Evolutionary conservation across 805 yeast genomes (phyloP).

Genomic region (Barnettozyma sp.): DNA sequence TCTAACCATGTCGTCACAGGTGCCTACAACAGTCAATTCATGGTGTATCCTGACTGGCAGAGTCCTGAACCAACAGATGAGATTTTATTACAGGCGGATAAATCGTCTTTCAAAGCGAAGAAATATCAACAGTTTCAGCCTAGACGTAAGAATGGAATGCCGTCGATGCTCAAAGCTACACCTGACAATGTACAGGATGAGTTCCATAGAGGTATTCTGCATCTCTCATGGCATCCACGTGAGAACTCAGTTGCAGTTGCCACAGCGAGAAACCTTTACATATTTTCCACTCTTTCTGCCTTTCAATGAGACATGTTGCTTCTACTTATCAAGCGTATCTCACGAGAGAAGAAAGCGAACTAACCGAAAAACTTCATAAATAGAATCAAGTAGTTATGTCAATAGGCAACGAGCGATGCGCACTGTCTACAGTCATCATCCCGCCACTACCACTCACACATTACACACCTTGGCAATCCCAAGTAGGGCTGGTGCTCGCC

Average conservation of each 20-base stretch:
- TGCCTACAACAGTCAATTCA: slow-evolving; percentile 91
- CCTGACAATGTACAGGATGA: slow-evolving; percentile 50
- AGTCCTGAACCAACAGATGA: slow-evolving; percentile 36
- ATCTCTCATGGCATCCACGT: slow-evolving; percentile 96
- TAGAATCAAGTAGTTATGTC: no score
- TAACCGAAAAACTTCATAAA: no score
- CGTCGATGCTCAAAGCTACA: slow-evolving; percentile 31
- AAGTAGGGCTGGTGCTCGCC: no score
- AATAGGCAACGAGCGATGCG: no score
- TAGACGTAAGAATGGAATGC: slow-evolving; percentile 29
- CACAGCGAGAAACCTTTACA: slow-evolving; percentile 90
- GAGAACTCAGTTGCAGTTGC: slow-evolving; percentile 97
- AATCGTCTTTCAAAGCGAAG: slow-evolving; percentile 86
- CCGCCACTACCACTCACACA: no score
- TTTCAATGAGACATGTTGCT: no score
- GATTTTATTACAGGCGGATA: slow-evolving; percentile 93
- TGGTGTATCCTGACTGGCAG: slow-evolving; percentile 87
- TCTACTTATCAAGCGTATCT: no score
- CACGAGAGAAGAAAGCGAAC: no score
- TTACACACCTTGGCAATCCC: no score
- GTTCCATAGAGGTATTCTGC: slow-evolving; percentile 89
- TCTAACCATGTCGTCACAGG: slow-evolving; percentile 92
- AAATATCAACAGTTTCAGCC: slow-evolving; percentile 34
- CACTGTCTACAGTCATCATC: no score
- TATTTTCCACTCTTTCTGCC: slow-evolving; percentile 62